Base-by-base conservation (phyloP, 352 stramenopile species). In the Pythium utonaiense region DNA sequence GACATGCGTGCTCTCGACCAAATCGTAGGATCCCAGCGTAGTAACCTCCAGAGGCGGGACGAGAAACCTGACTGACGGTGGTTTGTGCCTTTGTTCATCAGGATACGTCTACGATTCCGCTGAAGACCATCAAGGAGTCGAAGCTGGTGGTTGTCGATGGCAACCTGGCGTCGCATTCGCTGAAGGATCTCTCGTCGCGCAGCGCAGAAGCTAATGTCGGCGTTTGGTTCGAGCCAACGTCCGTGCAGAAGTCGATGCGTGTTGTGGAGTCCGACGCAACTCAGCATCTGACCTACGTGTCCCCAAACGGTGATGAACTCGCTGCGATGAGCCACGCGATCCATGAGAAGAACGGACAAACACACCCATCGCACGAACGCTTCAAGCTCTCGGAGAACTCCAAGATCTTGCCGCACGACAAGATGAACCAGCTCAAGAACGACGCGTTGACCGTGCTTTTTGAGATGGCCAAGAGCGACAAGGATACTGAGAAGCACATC, bases 221-320 rank as follows among this genome's bases (percentile, higher is more conserved):
- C 31, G 74, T 85, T 13, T 89, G 82, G 81, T 95, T 95, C 42
- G 88, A 96, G 66, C 83, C 88, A 41, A 93, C 85, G 6, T 96
- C 86, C 2, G 78, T 95, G 9, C 78, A 90, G 44, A 96, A 96
- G 62, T 77, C 84, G 1, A 57, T 86, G 21, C 82, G 78, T 28
- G 67, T 89, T 21, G 74, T 90, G 3, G 70, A 88, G 10, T 78
- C 73, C 30, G 53, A 62, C 8, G 77, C 63, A 0, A 58, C 94
- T 1, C 52, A 73, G 31, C 68, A 71, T 36, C 50, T 93, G 49
- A 78, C 74, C 54, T 90, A 90, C 47, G 75, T 93, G 31, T 92
- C 84, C 4, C 85, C 87, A 3, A 96, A 95, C 49, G 71, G 64
- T 16, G 83, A 93, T 38, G 87, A 95, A 51, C 65, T 92, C 6